Conservation (phyloP, 148 eudicot species). For the Amaranthus palmeri region DNA sequence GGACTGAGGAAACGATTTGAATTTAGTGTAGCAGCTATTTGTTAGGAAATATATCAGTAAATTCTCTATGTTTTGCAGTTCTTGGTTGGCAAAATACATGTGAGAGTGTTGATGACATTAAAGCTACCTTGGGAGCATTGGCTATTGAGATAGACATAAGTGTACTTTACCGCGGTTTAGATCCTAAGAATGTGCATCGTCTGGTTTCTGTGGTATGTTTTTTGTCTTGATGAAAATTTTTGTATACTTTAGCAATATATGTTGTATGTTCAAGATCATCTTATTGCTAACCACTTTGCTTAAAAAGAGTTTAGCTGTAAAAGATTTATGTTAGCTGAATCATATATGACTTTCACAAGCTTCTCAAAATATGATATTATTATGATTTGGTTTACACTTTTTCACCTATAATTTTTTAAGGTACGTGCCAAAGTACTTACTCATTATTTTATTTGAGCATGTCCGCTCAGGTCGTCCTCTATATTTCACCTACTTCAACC, state of each 20-base stretch:
- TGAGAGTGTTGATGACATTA: slow-evolving; percentile 75
- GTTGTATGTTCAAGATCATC: not conserved
- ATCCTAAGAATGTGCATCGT: slow-evolving; percentile 58
- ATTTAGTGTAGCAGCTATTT: not conserved
- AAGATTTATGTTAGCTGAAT: too few relatives aligned
- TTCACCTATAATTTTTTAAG: too few relatives aligned
- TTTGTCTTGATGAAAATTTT: not conserved
- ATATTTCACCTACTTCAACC: too few relatives aligned
- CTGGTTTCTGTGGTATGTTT: slow-evolving; percentile 84
- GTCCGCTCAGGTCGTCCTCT: too few relatives aligned
- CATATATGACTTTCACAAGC: too few relatives aligned
- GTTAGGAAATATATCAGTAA: not conserved
- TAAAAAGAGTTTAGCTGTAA: too few relatives aligned
- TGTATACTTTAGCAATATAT: not conserved
- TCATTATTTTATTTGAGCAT: too few relatives aligned
- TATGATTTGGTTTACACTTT: too few relatives aligned
- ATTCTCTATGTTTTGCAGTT: slow-evolving; percentile 43
- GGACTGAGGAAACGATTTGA: not conserved
- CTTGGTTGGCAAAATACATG: slow-evolving; percentile 89
- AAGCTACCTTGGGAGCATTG: slow-evolving; percentile 62
- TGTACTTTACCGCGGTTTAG: slow-evolving; percentile 82
- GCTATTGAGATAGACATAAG: slow-evolving; percentile 74
- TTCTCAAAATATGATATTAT: too few relatives aligned
- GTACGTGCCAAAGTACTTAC: too few relatives aligned
- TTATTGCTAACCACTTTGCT: too few relatives aligned